A percentile compares a stretch with the other conserved stretches of the same genome.
Conservation (phyloP, 371 early-diverging fungal genomes). For the Parasitella parasitica region DNA sequence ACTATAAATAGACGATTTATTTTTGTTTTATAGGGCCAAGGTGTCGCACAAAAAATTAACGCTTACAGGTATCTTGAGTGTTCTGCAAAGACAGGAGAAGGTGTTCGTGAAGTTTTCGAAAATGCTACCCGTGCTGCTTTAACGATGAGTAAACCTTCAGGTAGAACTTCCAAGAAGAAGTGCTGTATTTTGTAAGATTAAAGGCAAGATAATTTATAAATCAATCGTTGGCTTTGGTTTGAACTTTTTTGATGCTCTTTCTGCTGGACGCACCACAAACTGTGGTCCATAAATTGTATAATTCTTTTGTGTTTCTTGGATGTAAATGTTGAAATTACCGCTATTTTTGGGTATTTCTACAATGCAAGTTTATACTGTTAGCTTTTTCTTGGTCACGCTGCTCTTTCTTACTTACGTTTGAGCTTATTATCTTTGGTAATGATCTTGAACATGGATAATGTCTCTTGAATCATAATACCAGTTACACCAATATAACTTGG, state of each 20-base stretch:
- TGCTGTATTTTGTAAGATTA: constrained; percentile 18
- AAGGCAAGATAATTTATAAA: constrained; percentile 33
- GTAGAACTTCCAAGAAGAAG: constrained; percentile 7
- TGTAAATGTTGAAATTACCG: constrained; percentile 67
- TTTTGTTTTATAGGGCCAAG: constrained; percentile 46
- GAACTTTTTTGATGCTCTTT: constrained; percentile 85
- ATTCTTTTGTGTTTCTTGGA: constrained; percentile 31
- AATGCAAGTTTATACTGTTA: neutral
- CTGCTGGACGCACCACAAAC: constrained; percentile 70
- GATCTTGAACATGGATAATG: constrained; percentile 82
- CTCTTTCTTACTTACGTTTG: constrained; percentile 53
- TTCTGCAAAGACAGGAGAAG: constrained; percentile 69
- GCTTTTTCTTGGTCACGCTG: no score
- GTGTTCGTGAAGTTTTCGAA: constrained; percentile 77
- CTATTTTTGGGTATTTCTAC: constrained; percentile 78
- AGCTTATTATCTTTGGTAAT: constrained; percentile 68
- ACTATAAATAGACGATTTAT: neutral
- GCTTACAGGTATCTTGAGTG: constrained; percentile 82
- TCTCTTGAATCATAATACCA: constrained; percentile 90
- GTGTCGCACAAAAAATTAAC: constrained; percentile 66
- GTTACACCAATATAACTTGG: constrained; percentile 73
- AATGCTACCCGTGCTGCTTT: constrained; percentile 62
- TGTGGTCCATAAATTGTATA: constrained; percentile 84
- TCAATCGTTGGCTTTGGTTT: constrained; percentile 82
- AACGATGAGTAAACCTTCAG: constrained; percentile 39